A percentile compares a stretch with the other conserved stretches of the same genome.
Conservation (phyloP, 2,329 filamentous ascomycete species). For the Penicillium rolfsii region DNA sequence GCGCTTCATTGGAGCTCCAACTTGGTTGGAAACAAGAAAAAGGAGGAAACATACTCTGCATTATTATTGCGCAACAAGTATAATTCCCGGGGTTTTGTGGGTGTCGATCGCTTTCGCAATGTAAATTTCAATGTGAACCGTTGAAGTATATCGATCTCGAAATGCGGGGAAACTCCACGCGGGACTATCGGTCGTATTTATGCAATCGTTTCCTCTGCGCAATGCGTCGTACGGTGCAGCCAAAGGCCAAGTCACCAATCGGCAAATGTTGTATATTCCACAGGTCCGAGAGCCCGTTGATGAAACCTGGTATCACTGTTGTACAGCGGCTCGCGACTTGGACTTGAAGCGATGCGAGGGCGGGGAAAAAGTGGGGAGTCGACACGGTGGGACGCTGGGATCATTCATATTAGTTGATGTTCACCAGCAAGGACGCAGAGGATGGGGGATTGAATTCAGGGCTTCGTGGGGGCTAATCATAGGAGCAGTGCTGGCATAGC, state of each 20-base stretch:
- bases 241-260: constrained; percentile 3
- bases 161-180: constrained; percentile 1
- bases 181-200: neutral
- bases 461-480: too few species aligned
- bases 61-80: constrained; percentile 28
- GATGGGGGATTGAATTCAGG: neutral
- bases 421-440: neutral
- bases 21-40: constrained; percentile 5
- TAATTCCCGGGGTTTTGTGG: neutral
- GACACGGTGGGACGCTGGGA: constrained; percentile 17
- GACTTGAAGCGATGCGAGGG: constrained; percentile 22
- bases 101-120: neutral
- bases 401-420: neutral
- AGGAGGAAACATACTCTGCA: constrained; percentile 40
- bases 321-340: constrained; percentile 16
- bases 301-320: constrained; percentile 7
- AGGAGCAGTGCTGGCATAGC: neutral
- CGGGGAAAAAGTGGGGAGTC: constrained; percentile 39
- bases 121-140: neutral
- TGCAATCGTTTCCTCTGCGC: neutral
- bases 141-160: neutral
- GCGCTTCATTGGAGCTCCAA: constrained; percentile 9
- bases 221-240: neutral
- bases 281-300: constrained; percentile 1
- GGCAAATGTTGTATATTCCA: neutral